Evolutionary conservation across 345 rosid species (phyloP).

Genomic region (Clausena lansium): DNA sequence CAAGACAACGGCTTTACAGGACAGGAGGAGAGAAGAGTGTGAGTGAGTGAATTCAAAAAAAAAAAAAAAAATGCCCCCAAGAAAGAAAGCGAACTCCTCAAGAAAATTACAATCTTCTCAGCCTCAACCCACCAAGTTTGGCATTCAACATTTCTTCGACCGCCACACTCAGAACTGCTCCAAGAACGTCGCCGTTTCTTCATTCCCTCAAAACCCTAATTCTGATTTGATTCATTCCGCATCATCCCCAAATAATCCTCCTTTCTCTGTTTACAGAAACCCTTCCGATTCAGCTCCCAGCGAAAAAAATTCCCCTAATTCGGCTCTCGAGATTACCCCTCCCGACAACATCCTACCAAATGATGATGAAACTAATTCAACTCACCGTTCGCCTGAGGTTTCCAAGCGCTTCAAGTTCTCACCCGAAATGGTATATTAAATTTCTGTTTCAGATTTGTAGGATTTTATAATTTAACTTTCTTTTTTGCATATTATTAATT

Average conservation of each 20-base stretch:
- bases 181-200: slow-evolving; percentile 11
- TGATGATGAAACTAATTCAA: slow-evolving; percentile 21
- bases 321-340: slow-evolving; percentile 7
- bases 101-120: slow-evolving; percentile 39
- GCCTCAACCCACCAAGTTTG: slow-evolving; percentile 56
- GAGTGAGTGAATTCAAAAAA: background rate
- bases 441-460: background rate
- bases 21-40: background rate
- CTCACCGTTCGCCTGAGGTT: slow-evolving; percentile 52
- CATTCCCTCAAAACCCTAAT: slow-evolving; percentile 15
- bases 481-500: background rate
- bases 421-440: slow-evolving; percentile 69
- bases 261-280: background rate
- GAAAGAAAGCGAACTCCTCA: slow-evolving; percentile 52
- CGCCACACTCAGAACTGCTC: slow-evolving; percentile 67
- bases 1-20: too few relatives aligned
- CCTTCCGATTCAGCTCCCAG: background rate
- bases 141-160: slow-evolving; percentile 81
- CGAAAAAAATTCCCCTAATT: background rate
- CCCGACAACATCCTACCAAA: background rate
- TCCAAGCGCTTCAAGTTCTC: slow-evolving; percentile 80
- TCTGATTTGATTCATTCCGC: background rate
- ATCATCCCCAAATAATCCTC: background rate
- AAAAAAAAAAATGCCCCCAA: slow-evolving; percentile 63
- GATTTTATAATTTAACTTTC: background rate